Conservation (phyloP, 352 stramenopile genomes). For the Proteromonas lacertae region DNA sequence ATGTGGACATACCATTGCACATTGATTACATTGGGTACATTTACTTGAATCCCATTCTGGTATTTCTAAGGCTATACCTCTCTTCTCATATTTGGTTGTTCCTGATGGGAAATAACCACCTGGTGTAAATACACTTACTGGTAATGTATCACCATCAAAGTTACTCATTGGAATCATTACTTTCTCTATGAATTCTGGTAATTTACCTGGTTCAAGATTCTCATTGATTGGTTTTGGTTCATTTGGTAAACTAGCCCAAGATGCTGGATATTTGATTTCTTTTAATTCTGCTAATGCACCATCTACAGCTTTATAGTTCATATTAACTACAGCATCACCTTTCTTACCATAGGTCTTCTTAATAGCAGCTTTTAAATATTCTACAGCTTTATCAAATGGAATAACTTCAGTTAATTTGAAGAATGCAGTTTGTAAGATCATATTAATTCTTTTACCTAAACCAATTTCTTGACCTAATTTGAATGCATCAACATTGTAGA, state of each 20-base stretch:
- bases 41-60: too few species aligned
- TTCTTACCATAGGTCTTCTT: constrained; percentile 19
- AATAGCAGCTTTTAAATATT: constrained; percentile 15
- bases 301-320: constrained; percentile 19
- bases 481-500: constrained; percentile 19
- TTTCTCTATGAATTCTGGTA: too few species aligned
- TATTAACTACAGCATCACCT: constrained; percentile 18
- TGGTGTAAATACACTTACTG: too few species aligned
- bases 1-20: constrained; percentile 18
- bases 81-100: too few species aligned
- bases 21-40: constrained; percentile 24
- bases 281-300: too few species aligned
- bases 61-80: too few species aligned
- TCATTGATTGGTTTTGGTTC: too few species aligned
- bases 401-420: constrained; percentile 17
- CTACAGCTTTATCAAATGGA: constrained; percentile 13
- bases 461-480: constrained; percentile 14
- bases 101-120: too few species aligned
- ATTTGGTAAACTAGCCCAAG: constrained; percentile 3
- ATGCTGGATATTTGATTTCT: constrained; percentile 1
- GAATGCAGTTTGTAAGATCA: constrained; percentile 18
- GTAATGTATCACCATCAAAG: too few species aligned
- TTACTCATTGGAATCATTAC: too few species aligned
- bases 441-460: constrained; percentile 19
- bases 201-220: too few species aligned